These are phyloP conservation scores for Candolleomyces eurysporus DNA, from an alignment of 768 basidiomycete species.

Conservation along the genomic window DNA sequence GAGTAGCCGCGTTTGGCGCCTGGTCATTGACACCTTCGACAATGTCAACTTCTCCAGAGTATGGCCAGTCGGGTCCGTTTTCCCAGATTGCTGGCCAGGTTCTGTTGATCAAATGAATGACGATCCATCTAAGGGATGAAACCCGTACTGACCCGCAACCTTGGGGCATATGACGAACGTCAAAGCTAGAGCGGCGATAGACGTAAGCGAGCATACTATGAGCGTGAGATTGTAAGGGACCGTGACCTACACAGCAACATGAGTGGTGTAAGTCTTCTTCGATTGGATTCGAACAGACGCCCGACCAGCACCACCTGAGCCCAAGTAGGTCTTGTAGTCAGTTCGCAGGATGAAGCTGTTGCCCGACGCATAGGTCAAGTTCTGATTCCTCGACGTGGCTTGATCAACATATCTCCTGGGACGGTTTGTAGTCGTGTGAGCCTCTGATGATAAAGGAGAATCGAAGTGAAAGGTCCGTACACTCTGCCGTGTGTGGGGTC, in stretches of 20 bases:
- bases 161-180: conserved; percentile 59
- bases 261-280: conserved; percentile 45
- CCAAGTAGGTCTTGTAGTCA: conserved; percentile 48
- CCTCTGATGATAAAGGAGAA: neutral
- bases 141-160: conserved; percentile 46
- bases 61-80: conserved; percentile 16
- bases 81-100: conserved; percentile 57
- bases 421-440: neutral
- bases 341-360: conserved; percentile 41
- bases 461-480: conserved; percentile 28
- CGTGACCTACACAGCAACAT: conserved; percentile 49
- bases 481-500: conserved; percentile 71
- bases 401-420: conserved; percentile 44
- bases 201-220: neutral
- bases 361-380: conserved; percentile 55
- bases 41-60: conserved; percentile 45
- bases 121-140: conserved; percentile 2
- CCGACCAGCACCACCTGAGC: conserved; percentile 49
- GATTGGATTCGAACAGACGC: conserved; percentile 55
- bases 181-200: conserved; percentile 29
- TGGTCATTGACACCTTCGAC: conserved; percentile 60
- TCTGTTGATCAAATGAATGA: conserved; percentile 12
- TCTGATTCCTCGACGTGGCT: conserved; percentile 47
- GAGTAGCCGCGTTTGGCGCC: conserved; percentile 46
- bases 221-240: neutral